Evolutionary conservation across 129 eudicot genomes (phyloP), one percentile per base, ranked within the genome.

Genomic region (Cynara cardunculus): DNA sequence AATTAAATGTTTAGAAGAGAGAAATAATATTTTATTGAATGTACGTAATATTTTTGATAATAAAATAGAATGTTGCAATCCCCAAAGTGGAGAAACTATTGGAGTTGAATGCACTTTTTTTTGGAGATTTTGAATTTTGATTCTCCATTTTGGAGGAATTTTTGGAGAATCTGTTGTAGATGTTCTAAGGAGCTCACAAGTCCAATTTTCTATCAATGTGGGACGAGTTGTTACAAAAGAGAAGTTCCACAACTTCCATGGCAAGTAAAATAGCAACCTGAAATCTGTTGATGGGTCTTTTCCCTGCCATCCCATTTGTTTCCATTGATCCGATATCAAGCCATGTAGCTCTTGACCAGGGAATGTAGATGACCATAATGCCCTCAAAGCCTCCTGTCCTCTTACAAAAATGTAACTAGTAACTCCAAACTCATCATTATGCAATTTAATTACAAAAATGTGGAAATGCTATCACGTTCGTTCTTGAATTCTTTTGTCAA

Each of bases 301-400:
- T 68, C 98, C 97, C 83, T 94, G 98, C 98, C 98, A 94, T 35
- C 98, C 98, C 98, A 94, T 94, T 78, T 87, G 87, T 82, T 94
- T 94, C 98, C 98, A 94, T 72, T 92, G 94, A 21, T 94, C 98
- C 31, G 98, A 94, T 84, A 92, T 83, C 76, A 94, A 84, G 78
- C 84, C 83, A 27, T 79, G 85, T 49, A 94, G 86, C 87, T 92
- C 85, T 80, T 86, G 78, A 37, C 87, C 90, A 6, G 98, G 98
- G 80, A 84, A 94, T 13, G 98, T 79, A 12, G 98, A 92, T 81
- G 83, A 81, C 98, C 98, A 94, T 69, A 94, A 80, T n/a, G 97
- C 98, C 80, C 85, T 92, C 78, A 94, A 86, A 87, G 98, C 94
- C 82, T 94, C 93, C 98, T 94, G 88, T 44, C 77, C 71, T 79